These are phyloP conservation scores for Paecilomyces fulvus DNA, from an alignment of 2,329 filamentous ascomycete genomes.

Conservation along the genomic window DNA sequence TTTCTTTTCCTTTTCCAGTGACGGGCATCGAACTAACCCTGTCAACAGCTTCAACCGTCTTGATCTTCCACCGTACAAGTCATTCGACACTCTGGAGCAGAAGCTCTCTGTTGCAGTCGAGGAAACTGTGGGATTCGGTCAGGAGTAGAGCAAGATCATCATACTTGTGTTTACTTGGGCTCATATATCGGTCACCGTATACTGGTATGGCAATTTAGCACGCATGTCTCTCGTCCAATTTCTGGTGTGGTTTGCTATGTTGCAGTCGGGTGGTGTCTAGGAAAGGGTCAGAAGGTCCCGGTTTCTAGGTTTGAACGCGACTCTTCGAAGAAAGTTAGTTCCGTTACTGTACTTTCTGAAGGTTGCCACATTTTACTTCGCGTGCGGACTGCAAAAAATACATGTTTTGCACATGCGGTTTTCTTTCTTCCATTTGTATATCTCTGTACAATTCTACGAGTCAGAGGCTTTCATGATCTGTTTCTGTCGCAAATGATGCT, in stretches of 20 bases:
- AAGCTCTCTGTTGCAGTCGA: conserved; percentile 97
- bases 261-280: not conserved
- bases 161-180: not conserved
- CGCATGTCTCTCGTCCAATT: not conserved
- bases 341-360: not conserved
- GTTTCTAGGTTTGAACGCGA: not conserved
- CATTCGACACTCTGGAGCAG: conserved; percentile 69
- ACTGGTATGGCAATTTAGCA: not conserved
- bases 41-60: conserved; percentile 80
- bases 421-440: not conserved
- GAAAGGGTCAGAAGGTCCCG: not conserved
- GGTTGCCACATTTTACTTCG: not conserved
- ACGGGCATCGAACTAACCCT: conserved; percentile 13
- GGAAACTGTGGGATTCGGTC: conserved; percentile 97
- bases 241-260: not conserved
- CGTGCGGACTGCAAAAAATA: not conserved
- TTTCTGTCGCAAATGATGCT: not conserved
- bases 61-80: conserved; percentile 90
- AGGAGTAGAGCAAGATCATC: conserved; percentile 59
- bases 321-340: not conserved
- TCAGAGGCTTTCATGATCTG: not conserved
- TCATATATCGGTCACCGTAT: not conserved
- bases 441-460: not conserved
- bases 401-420: not conserved
- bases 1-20: conserved; percentile 1